Percentiles rank a stretch among this genome's conserved stretches.
Conservation (phyloP, 148 eudicot species). For the Nyssa sinensis region DNA sequence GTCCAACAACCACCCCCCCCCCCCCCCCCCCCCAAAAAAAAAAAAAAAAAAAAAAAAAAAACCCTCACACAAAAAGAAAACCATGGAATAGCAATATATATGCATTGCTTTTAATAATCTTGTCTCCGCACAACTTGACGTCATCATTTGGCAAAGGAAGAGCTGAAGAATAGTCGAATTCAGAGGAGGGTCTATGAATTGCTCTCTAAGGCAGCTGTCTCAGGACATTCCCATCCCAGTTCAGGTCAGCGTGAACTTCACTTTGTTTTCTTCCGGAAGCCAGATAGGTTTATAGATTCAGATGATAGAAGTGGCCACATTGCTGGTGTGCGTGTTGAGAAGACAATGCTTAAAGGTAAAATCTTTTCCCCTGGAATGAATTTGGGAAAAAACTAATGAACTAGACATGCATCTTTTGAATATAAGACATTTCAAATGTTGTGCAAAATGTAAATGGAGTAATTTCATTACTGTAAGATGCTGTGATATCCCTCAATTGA, state of each 20-base stretch:
- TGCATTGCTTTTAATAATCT: neutral
- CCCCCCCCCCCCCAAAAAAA: too few species aligned
- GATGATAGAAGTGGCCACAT: constrained; percentile 57
- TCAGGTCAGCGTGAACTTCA: constrained; percentile 81
- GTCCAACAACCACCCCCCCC: too few species aligned
- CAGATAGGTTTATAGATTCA: constrained; percentile 60
- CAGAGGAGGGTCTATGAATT: constrained; percentile 76
- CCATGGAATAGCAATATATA: neutral
- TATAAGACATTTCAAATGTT: neutral
- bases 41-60: too few species aligned
- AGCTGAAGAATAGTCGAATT: constrained; percentile 76
- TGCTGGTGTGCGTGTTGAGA: constrained; percentile 67
- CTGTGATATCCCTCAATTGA: neutral
- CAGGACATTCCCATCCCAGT: constrained; percentile 34
- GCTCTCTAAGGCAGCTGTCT: constrained; percentile 66
- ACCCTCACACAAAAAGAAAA: neutral
- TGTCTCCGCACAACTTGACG: constrained; percentile 1
- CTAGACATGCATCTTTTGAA: neutral
- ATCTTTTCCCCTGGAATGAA: too few species aligned
- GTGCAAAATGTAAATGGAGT: neutral
- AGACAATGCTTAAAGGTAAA: constrained; percentile 77
- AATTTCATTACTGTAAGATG: neutral
- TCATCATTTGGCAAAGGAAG: constrained; percentile 65
- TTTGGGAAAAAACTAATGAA: too few species aligned
- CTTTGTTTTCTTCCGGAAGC: constrained; percentile 85